Conservation (phyloP, 2,329 filamentous ascomycete genomes). For the Talaromyces pinophilus region DNA sequence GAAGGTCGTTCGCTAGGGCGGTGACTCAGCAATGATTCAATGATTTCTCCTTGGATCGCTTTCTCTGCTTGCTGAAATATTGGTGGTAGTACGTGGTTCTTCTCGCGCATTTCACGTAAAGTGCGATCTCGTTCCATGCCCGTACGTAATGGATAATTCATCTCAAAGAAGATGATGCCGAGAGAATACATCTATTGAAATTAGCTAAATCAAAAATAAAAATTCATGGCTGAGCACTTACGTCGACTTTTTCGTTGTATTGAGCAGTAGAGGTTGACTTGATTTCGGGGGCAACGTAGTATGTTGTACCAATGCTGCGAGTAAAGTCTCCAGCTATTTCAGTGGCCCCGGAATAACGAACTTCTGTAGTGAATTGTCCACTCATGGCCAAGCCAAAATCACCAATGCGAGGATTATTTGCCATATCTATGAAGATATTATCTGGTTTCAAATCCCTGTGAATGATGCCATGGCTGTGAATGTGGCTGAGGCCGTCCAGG, state of each 20-base stretch:
- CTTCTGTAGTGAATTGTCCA: conserved; percentile 60
- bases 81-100: conserved; percentile 67
- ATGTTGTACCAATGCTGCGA: conserved; percentile 70
- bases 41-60: conserved; percentile 70
- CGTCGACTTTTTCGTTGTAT: conserved; percentile 92
- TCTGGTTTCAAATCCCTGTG: conserved; percentile 96
- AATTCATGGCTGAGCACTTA: conserved; percentile 44
- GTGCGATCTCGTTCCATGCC: conserved; percentile 66
- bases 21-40: conserved; percentile 77
- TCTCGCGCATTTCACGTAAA: conserved; percentile 68
- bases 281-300: conserved; percentile 92
- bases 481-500: conserved; percentile 83
- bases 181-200: conserved; percentile 80
- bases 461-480: conserved; percentile 87
- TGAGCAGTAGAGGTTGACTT: conserved; percentile 71
- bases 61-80: conserved; percentile 73
- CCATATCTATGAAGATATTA: conserved; percentile 92
- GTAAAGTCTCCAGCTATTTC: conserved; percentile 45
- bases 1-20: conserved; percentile 80
- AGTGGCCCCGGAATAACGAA: conserved; percentile 41
- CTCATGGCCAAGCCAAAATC: conserved; percentile 95
- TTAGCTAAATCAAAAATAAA: conserved; percentile 20
- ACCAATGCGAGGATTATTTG: conserved; percentile 90
- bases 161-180: conserved; percentile 97
- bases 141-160: conserved; percentile 70